phyloP scores from a whole-genome alignment of 306 rosid species.

The Pyrus bretschneideri region DNA sequence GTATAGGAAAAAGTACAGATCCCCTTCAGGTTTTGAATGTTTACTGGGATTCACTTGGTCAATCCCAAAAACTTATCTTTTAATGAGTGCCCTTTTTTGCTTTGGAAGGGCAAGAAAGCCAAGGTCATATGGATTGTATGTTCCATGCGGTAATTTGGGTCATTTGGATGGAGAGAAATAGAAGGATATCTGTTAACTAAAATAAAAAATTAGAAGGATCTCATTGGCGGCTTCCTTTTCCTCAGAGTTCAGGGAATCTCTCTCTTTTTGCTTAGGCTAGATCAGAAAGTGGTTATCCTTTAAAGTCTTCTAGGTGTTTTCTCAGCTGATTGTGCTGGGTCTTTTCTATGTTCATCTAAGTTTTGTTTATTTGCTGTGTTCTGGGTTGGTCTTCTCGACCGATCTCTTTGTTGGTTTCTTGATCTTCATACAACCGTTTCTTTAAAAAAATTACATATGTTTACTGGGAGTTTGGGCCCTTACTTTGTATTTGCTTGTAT shows the following conservation, averaged over 20 bases:
- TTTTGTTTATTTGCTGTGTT: background rate
- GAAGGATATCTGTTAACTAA: background rate
- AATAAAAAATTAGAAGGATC: no score
- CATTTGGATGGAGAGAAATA: background rate
- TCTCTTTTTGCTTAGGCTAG: background rate
- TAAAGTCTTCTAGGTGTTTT: background rate
- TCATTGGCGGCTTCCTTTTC: background rate
- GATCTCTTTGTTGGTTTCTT: background rate
- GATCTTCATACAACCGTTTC: background rate
- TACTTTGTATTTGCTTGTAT: constrained; percentile 10
- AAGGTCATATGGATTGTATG: background rate
- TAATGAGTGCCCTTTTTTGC: background rate
- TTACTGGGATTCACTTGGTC: background rate
- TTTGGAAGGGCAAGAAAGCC: background rate
- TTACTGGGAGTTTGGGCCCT: constrained; percentile 1
- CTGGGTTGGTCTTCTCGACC: background rate
- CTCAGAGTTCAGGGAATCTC: background rate
- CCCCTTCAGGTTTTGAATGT: background rate
- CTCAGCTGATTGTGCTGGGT: background rate
- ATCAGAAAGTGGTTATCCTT: background rate
- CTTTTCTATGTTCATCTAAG: background rate
- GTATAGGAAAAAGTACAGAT: background rate
- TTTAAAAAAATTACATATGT: background rate
- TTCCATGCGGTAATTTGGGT: background rate
- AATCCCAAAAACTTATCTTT: background rate